Base-by-base conservation (phyloP, 768 basidiomycete species). In the Rhodosporidiobolus sp. region DNA sequence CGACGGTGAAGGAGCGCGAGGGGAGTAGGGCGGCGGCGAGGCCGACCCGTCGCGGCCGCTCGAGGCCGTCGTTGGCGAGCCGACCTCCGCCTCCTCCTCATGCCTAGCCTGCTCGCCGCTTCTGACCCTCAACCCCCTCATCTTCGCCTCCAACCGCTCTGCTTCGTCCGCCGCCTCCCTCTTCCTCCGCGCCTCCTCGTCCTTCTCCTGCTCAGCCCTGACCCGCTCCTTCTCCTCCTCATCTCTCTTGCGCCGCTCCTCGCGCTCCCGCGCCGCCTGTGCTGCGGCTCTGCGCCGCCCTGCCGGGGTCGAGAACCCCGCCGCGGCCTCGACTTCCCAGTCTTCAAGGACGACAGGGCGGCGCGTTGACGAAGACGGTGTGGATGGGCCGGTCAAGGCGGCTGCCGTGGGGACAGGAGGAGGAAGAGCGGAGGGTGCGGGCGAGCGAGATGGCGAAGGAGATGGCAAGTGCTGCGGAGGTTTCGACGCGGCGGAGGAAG, bases 311-410 rank as follows among this genome's bases (percentile, higher is more conserved):
- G 46, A 3, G 17, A 73, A 38, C 14, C 72, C 72, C 35, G 67
- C 56, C 1, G 67, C 72, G 9, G 72, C 72, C 19, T 73, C 72
- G 34, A 69, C 16, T 32, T 73, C 72, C 72, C 72, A 73, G 3
- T n/a, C 52, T 30, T 73, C 72, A 26, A 72, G 56, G 1, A 64
- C 52, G 45, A 72, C 71, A 34, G 63, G 62, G 10, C 35, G 28
- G 14, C 65, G 60, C 26, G 34, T 43, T 43, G 14, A 43, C 8
- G 38, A 14, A 43, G 58, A 7, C 32, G 57, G 57, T 8, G 38
- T 63, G 38, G 50, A 6, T 8, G 64, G 32, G 43, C 38, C 46
- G 19, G 48, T 52, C 62, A 49, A 46, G 38, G 34, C 9, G 19
- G 48, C 11, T 9, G 59, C 11, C 28, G 45, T 6, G 19, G 54